These are phyloP conservation scores for Dryadomyces quercus-mongolicae DNA, from an alignment of 2,329 filamentous ascomycete species.

Conservation along the genomic window DNA sequence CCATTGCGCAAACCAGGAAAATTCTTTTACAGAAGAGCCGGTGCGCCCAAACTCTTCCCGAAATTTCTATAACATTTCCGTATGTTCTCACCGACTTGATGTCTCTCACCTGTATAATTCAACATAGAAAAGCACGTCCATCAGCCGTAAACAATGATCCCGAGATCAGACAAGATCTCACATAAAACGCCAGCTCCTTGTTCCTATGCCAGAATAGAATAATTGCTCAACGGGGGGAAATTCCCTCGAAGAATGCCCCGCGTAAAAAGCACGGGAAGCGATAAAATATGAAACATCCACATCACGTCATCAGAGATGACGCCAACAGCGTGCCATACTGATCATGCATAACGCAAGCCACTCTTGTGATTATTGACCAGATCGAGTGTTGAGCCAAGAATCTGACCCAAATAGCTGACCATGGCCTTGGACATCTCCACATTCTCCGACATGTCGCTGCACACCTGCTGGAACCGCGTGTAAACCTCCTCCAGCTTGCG, in stretches of 20 bases:
- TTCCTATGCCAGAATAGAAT: not conserved
- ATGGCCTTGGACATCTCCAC: conserved; percentile 31
- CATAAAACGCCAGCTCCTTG: not conserved
- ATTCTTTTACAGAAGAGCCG: not conserved
- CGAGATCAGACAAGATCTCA: too few relatives aligned
- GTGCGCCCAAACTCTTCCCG: not conserved
- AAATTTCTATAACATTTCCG: too few relatives aligned
- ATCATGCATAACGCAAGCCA: conserved; percentile 17
- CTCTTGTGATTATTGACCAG: conserved; percentile 25
- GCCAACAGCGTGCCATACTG: not conserved
- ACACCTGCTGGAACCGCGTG: conserved; percentile 29
- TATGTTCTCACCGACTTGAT: too few relatives aligned
- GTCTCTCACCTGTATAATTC: too few relatives aligned
- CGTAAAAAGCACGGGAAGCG: not conserved
- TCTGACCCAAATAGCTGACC: conserved; percentile 31
- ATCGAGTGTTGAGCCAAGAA: conserved; percentile 29
- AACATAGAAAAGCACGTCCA: too few relatives aligned
- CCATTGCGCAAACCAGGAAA: not conserved
- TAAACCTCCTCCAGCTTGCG: conserved; percentile 34
- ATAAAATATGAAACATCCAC: not conserved
- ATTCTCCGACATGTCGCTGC: conserved; percentile 26
- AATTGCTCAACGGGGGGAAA: too few relatives aligned
- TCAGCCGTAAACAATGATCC: too few relatives aligned
- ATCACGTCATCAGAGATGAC: not conserved
- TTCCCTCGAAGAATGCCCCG: too few relatives aligned